These are phyloP conservation scores for Salisapilia sapeloensis DNA, from an alignment of 352 stramenopile genomes.

Conservation along the genomic window DNA sequence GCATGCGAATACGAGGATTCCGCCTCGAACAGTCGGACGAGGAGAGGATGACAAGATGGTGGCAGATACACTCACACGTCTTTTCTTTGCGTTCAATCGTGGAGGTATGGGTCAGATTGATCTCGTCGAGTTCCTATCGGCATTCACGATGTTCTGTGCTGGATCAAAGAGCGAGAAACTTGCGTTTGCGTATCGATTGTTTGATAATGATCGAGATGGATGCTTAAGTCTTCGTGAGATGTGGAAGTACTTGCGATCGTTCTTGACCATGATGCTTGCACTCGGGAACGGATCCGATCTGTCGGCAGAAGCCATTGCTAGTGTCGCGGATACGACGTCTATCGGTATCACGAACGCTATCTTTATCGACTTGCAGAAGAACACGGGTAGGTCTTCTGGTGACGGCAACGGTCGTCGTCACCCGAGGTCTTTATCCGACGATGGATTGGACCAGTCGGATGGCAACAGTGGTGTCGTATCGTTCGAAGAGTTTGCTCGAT, in stretches of 20 bases:
- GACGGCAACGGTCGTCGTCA: neutral
- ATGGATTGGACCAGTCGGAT: neutral
- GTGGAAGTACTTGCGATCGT: constrained; percentile 87
- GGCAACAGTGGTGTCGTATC: constrained; percentile 35
- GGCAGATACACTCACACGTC: constrained; percentile 40
- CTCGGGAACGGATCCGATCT: constrained; percentile 82
- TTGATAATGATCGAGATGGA: constrained; percentile 82
- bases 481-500: constrained; percentile 73
- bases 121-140: constrained; percentile 84
- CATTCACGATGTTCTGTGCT: constrained; percentile 86
- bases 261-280: constrained; percentile 88
- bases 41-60: constrained; percentile 67
- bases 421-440: too few relatives aligned
- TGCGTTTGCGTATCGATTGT: constrained; percentile 78
- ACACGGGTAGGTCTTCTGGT: constrained; percentile 12
- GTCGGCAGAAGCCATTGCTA: constrained; percentile 65
- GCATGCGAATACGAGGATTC: constrained; percentile 30
- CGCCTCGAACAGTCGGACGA: constrained; percentile 36
- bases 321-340: constrained; percentile 57
- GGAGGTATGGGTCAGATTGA: constrained; percentile 73
- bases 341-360: constrained; percentile 72
- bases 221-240: constrained; percentile 84
- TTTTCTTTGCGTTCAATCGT: constrained; percentile 81
- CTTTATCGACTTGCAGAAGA: constrained; percentile 71
- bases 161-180: constrained; percentile 95